Evolutionary conservation across 129 eudicot genomes (phyloP).

Genomic region (Solidago caesia): DNA sequence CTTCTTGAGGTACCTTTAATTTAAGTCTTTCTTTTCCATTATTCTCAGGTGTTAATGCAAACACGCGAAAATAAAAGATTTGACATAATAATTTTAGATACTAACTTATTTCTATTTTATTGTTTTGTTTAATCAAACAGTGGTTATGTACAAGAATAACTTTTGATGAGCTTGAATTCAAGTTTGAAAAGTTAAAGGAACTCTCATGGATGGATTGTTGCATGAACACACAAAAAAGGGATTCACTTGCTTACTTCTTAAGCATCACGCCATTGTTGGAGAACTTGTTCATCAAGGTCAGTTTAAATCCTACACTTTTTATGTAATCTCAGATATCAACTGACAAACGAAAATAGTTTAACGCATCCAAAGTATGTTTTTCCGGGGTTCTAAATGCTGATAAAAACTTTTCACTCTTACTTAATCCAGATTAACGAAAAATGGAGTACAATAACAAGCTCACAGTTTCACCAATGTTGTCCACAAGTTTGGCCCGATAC

Average conservation of each 20-base stretch:
- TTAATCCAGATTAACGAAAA: constrained; percentile 26
- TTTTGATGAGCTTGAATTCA: constrained; percentile 29
- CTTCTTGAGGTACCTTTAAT: constrained; percentile 33
- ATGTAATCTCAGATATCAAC: neutral
- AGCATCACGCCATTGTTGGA: constrained; percentile 40
- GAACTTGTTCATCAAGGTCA: constrained; percentile 34
- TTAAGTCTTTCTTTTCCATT: neutral
- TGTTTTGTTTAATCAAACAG: constrained; percentile 19
- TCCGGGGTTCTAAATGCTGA: neutral
- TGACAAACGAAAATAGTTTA: neutral
- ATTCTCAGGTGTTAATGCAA: neutral
- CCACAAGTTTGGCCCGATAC: constrained; percentile 24
- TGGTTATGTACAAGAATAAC: constrained; percentile 33
- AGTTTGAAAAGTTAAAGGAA: constrained; percentile 36
- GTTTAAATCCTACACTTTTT: neutral
- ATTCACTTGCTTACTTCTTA: constrained; percentile 42
- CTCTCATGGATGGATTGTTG: constrained; percentile 26
- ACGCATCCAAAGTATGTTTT: neutral
- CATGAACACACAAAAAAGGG: constrained; percentile 29
- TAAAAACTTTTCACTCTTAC: neutral
- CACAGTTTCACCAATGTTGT: constrained; percentile 27
- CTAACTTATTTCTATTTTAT: neutral
- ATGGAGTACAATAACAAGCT: constrained; percentile 6
- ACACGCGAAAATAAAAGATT: neutral
- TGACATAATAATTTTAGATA: neutral